phyloP scores from a whole-genome alignment of 768 basidiomycete species.

The Pisolithus microcarpus region DNA sequence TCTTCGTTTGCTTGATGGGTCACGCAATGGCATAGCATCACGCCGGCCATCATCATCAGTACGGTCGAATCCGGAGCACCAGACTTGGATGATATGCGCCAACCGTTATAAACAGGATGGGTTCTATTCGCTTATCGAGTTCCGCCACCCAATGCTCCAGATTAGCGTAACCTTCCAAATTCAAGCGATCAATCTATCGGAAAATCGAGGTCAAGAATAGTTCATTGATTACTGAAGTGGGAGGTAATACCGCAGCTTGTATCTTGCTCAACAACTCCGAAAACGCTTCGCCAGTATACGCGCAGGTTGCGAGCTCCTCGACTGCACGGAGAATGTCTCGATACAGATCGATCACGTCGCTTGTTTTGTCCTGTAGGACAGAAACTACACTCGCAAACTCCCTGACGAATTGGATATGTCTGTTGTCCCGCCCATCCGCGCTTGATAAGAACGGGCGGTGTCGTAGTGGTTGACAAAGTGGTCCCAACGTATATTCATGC shows the following conservation, averaged over 20 bases:
- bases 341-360: conserved; percentile 85
- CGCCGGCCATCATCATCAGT: conserved; percentile 62
- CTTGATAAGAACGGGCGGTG: conserved; percentile 60
- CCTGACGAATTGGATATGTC: conserved; percentile 89
- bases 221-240: neutral
- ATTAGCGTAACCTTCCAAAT: conserved; percentile 92
- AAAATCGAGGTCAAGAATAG: neutral
- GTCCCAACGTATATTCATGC: conserved; percentile 96
- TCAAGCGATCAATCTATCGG: conserved; percentile 80
- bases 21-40: conserved; percentile 43
- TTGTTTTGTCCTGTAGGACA: conserved; percentile 93
- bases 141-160: conserved; percentile 88
- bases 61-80: conserved; percentile 83
- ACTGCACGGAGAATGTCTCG: conserved; percentile 78
- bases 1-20: conserved; percentile 57
- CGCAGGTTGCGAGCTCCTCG: conserved; percentile 81
- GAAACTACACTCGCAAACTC: conserved; percentile 94
- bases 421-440: conserved; percentile 73
- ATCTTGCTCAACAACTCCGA: conserved; percentile 67
- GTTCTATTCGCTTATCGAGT: conserved; percentile 77
- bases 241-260: conserved; percentile 65
- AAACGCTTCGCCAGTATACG: conserved; percentile 81
- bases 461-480: conserved; percentile 94
- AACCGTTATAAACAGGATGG: conserved; percentile 70
- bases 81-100: conserved; percentile 69